These are phyloP conservation scores for Malus hybrid DNA, from an alignment of 331 rosid species.

Conservation along the genomic window DNA sequence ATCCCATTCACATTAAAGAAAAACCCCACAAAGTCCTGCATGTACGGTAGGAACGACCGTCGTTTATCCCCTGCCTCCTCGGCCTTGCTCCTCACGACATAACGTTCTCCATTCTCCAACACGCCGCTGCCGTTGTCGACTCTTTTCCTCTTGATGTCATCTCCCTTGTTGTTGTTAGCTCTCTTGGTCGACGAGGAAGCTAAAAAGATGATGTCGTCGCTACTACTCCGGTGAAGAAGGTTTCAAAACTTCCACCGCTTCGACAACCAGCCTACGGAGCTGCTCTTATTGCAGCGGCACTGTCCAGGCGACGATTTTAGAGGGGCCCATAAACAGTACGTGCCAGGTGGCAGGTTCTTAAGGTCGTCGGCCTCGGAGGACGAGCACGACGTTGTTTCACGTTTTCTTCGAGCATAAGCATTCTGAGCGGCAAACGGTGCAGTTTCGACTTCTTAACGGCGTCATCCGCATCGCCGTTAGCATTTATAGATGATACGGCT, in stretches of 20 bases:
- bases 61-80: conserved; percentile 25
- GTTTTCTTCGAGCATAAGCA: conserved; percentile 69
- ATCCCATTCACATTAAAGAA: conserved; percentile 37
- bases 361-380: conserved; percentile 52
- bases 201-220: conserved; percentile 21
- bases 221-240: conserved; percentile 41
- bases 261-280: conserved; percentile 33
- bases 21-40: conserved; percentile 44
- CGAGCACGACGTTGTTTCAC: conserved; percentile 41
- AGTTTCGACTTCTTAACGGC: not conserved
- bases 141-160: conserved; percentile 4
- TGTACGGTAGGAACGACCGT: conserved; percentile 36
- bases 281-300: conserved; percentile 39
- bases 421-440: conserved; percentile 49
- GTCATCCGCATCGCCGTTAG: not conserved
- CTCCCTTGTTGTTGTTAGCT: not conserved
- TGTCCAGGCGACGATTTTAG: not conserved
- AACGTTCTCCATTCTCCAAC: not conserved
- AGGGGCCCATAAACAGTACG: conserved; percentile 73
- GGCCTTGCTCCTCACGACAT: not conserved
- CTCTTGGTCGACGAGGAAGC: conserved; percentile 13
- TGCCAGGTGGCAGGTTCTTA: conserved; percentile 27
- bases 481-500: not conserved
- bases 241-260: conserved; percentile 68
- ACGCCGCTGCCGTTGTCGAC: not conserved